Evolutionary conservation across 2,329 filamentous ascomycete species (phyloP).

Genomic region (Paecilomyces fulvus): DNA sequence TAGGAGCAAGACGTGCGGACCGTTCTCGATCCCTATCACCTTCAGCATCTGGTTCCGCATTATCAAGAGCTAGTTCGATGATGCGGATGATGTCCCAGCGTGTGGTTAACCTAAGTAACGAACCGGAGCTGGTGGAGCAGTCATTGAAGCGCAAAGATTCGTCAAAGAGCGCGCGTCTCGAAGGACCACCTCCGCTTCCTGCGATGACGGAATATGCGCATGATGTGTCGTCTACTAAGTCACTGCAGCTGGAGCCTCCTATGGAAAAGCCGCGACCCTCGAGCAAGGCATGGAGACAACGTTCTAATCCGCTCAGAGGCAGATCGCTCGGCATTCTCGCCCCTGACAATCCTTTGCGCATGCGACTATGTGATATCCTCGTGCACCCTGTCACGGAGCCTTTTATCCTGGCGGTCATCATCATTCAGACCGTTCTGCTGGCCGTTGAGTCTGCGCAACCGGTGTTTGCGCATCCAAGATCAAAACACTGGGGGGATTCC

Average conservation of each 20-base stretch:
- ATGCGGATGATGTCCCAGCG: slow-evolving; percentile 87
- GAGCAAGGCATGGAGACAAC: slow-evolving; percentile 37
- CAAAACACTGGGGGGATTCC: slow-evolving; percentile 54
- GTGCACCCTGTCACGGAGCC: slow-evolving; percentile 84
- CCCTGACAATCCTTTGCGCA: slow-evolving; percentile 65
- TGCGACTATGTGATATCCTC: slow-evolving; percentile 69
- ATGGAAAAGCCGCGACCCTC: slow-evolving; percentile 19
- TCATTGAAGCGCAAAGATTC: slow-evolving; percentile 51
- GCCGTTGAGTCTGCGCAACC: slow-evolving; percentile 70
- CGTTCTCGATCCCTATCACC: slow-evolving; percentile 51
- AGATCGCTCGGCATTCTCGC: slow-evolving; percentile 79
- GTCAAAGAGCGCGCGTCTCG: slow-evolving; percentile 45
- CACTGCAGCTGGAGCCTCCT: slow-evolving; percentile 22
- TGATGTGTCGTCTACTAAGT: slow-evolving; percentile 29
- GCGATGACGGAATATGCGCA: slow-evolving; percentile 38
- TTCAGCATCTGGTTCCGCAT: slow-evolving; percentile 52
- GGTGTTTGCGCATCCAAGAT: slow-evolving; percentile 56
- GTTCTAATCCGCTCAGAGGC: slow-evolving; percentile 71
- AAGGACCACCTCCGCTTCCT: slow-evolving; percentile 45
- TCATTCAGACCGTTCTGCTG: slow-evolving; percentile 80
- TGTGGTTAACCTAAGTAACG: slow-evolving; percentile 94
- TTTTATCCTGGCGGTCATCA: slow-evolving; percentile 74
- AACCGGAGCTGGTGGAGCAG: slow-evolving; percentile 73
- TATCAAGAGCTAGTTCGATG: slow-evolving; percentile 64
- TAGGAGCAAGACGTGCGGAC: slow-evolving; percentile 38